A percentile compares a stretch with the other conserved stretches of the same genome.
These are phyloP conservation scores for Aspergillus bombycis DNA, from an alignment of 2,329 filamentous ascomycete species.

Conservation along the genomic window DNA sequence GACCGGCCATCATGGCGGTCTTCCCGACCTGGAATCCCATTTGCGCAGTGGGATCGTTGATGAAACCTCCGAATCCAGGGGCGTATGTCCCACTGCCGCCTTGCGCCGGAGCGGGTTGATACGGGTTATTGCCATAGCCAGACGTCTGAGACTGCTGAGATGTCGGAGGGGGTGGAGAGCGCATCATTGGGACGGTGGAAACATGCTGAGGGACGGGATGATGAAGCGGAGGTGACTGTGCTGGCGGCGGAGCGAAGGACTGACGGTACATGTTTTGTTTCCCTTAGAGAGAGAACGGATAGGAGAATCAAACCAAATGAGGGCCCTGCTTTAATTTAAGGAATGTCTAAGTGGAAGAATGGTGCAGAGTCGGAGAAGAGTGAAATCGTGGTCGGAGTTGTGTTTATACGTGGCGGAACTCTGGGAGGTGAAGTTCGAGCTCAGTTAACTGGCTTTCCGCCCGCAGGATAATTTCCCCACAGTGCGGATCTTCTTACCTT, in stretches of 20 bases:
- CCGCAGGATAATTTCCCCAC: constrained; percentile 21
- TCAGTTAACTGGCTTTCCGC: constrained; percentile 19
- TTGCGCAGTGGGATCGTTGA: constrained; percentile 93
- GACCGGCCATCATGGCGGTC: constrained; percentile 85
- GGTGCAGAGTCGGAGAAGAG: neutral
- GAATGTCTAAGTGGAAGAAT: constrained; percentile 3
- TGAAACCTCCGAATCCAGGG: constrained; percentile 83
- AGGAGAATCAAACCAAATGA: constrained; percentile 13
- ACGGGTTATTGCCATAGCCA: constrained; percentile 55
- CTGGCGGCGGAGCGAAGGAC: constrained; percentile 73
- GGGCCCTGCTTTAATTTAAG: constrained; percentile 10
- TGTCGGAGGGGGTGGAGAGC: constrained; percentile 82
- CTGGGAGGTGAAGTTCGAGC: constrained; percentile 21
- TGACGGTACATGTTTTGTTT: constrained; percentile 74
- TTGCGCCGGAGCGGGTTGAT: constrained; percentile 49
- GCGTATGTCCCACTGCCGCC: constrained; percentile 45
- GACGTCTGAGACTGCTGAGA: constrained; percentile 69
- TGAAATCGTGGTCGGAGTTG: constrained; percentile 15
- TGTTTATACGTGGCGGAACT: constrained; percentile 40
- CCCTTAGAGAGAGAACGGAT: constrained; percentile 10
- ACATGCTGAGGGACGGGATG: constrained; percentile 98
- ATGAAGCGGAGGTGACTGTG: constrained; percentile 86
- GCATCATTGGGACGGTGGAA: constrained; percentile 93
- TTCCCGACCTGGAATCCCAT: constrained; percentile 94
- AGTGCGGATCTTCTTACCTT: constrained; percentile 16